A percentile compares a stretch with the other conserved stretches of the same genome.
phyloP scores from a whole-genome alignment of 495 filamentous ascomycete genomes.

The Neurospora terricola region DNA sequence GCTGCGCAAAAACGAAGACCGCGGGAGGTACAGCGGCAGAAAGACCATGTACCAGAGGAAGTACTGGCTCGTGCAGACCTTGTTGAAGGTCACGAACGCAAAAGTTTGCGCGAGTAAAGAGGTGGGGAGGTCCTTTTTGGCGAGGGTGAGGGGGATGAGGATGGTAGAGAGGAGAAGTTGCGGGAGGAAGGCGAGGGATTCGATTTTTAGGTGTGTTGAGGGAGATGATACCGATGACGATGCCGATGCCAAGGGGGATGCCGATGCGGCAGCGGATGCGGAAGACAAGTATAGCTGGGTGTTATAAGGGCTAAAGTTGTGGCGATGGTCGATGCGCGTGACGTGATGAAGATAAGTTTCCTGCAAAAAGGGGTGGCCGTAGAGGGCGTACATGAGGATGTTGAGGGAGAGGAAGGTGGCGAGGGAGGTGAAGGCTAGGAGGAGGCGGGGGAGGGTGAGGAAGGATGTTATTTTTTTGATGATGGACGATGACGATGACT shows the following conservation, averaged over 20 bases:
- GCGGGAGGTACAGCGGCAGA: conserved; percentile 80
- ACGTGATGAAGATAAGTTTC: conserved; percentile 92
- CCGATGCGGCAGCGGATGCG: no score
- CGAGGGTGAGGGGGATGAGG: conserved; percentile 66
- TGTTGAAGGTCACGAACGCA: conserved; percentile 94
- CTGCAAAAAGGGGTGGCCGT: conserved; percentile 65
- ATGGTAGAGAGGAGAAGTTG: conserved; percentile 71
- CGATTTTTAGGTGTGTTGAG: conserved; percentile 31
- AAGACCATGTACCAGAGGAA: conserved; percentile 97
- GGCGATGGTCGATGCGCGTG: conserved; percentile 87
- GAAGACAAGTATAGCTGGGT: conserved; percentile 80
- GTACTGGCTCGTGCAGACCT: conserved; percentile 98
- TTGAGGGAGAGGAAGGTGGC: conserved; percentile 64
- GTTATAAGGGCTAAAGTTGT: conserved; percentile 97
- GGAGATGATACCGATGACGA: no score
- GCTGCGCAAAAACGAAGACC: conserved; percentile 55
- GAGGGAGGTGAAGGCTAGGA: conserved; percentile 54
- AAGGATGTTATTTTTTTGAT: conserved; percentile 36
- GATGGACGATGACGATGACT: background rate
- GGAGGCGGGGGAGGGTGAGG: conserved; percentile 50
- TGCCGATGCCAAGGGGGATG: no score
- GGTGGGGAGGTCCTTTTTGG: conserved; percentile 69
- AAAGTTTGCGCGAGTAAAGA: conserved; percentile 99
- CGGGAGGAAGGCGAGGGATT: conserved; percentile 78
- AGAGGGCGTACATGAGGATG: conserved; percentile 61